phyloP scores from a whole-genome alignment of 2,329 filamentous ascomycete genomes.

The Pseudofabraea citricarpa region DNA sequence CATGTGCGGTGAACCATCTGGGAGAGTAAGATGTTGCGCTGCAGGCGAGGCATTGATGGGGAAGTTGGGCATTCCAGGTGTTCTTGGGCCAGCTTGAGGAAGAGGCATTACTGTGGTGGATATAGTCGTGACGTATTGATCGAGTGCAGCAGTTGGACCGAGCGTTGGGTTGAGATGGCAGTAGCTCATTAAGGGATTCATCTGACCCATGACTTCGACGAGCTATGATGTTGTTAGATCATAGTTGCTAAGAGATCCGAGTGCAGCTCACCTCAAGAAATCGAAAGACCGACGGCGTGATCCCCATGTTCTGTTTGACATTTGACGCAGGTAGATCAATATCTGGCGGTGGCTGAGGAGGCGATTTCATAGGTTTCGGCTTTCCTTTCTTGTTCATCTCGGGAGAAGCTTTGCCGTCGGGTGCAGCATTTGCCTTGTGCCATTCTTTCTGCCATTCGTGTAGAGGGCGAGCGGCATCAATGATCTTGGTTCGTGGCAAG shows the following conservation, averaged over 20 bases:
- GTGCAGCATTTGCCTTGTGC: constrained; percentile 50
- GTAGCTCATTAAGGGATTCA: constrained; percentile 58
- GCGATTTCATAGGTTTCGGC: constrained; percentile 52
- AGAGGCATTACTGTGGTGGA: constrained; percentile 22
- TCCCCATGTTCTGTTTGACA: constrained; percentile 51
- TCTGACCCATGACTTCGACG: constrained; percentile 62
- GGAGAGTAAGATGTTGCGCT: constrained; percentile 53
- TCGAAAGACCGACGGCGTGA: constrained; percentile 56
- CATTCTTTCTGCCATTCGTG: constrained; percentile 65
- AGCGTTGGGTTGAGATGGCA: constrained; percentile 50
- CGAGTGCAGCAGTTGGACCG: constrained; percentile 53
- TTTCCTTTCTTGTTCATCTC: constrained; percentile 65
- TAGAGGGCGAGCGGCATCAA: constrained; percentile 55
- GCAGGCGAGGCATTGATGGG: constrained; percentile 56
- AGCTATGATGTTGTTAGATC: constrained; percentile 39
- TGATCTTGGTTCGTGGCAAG: constrained; percentile 63
- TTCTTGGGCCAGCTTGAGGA: constrained; percentile 22
- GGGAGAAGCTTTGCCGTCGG: constrained; percentile 53
- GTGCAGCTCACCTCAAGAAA: constrained; percentile 52
- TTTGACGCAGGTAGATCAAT: constrained; percentile 55
- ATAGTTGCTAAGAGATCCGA: not conserved
- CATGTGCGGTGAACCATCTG: constrained; percentile 53
- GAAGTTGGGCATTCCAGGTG: constrained; percentile 35
- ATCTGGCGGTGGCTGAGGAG: constrained; percentile 53
- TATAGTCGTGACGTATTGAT: constrained; percentile 52